These are phyloP conservation scores for Eutypa lata DNA, from an alignment of 2,329 filamentous ascomycete species.

Conservation along the genomic window DNA sequence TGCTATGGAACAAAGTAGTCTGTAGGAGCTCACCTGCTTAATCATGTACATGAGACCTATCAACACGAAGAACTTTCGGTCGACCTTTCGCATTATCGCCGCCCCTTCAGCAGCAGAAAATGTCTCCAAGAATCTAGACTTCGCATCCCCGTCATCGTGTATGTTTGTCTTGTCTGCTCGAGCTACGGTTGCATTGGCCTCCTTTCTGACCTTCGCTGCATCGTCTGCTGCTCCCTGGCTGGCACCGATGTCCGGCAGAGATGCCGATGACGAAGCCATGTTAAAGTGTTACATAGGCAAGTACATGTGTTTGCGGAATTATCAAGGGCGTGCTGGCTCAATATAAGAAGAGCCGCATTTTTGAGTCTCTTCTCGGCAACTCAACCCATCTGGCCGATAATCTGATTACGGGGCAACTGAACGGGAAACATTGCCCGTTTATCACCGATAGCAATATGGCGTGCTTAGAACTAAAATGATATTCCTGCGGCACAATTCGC, in stretches of 20 bases:
- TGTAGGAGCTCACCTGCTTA: constrained; percentile 30
- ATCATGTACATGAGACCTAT: constrained; percentile 40
- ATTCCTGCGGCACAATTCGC: background rate
- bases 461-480: constrained; percentile 1
- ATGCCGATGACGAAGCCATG: constrained; percentile 1
- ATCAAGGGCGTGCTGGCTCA: too few relatives aligned
- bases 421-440: background rate
- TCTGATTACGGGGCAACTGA: too few relatives aligned
- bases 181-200: background rate
- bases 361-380: too few relatives aligned
- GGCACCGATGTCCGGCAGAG: background rate
- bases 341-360: too few relatives aligned
- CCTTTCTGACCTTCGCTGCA: background rate
- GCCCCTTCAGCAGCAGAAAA: constrained; percentile 37
- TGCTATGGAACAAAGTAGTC: background rate
- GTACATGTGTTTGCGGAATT: background rate
- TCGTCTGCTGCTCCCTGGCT: constrained; percentile 1
- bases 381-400: too few relatives aligned
- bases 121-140: constrained; percentile 30
- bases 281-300: background rate
- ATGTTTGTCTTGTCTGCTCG: constrained; percentile 1
- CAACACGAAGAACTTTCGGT: constrained; percentile 32
- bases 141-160: constrained; percentile 19
- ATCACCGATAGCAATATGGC: background rate
- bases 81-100: constrained; percentile 37